Evolutionary conservation across 75 land plant genomes (phyloP).

Genomic region (Sequoia sempervirens): DNA sequence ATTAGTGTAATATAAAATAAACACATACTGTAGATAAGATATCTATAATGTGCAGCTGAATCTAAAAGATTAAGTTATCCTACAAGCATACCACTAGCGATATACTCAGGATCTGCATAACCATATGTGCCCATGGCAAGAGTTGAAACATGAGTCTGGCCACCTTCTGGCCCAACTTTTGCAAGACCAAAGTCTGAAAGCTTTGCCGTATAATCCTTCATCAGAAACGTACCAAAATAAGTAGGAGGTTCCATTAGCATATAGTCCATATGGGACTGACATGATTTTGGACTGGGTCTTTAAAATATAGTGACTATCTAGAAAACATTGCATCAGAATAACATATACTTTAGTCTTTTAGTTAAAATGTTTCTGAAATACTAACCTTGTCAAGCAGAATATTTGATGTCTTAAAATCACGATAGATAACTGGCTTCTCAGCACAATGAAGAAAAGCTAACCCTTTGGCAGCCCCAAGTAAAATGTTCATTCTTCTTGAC

Average conservation of each 20-base stretch:
- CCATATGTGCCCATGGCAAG: slow-evolving; percentile 5
- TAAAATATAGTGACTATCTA: background rate
- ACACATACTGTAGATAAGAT: no score
- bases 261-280: background rate
- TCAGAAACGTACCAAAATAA: background rate
- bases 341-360: background rate
- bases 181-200: slow-evolving; percentile 10
- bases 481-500: slow-evolving; percentile 35
- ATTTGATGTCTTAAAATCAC: slow-evolving; percentile 30
- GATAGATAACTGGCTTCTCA: no score
- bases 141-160: slow-evolving; percentile 7
- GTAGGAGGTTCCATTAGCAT: background rate
- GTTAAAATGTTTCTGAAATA: background rate
- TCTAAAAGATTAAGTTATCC: background rate
- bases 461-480: no score
- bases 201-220: background rate
- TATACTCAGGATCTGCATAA: slow-evolving; percentile 6
- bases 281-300: background rate
- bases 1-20: background rate
- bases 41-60: background rate
- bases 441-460: no score
- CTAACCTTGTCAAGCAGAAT: slow-evolving; percentile 54
- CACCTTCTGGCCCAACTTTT: slow-evolving; percentile 7
- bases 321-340: background rate
- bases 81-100: background rate